Evolutionary conservation across 768 basidiomycete genomes (phyloP).

Genomic region (Mycena capillaripes): DNA sequence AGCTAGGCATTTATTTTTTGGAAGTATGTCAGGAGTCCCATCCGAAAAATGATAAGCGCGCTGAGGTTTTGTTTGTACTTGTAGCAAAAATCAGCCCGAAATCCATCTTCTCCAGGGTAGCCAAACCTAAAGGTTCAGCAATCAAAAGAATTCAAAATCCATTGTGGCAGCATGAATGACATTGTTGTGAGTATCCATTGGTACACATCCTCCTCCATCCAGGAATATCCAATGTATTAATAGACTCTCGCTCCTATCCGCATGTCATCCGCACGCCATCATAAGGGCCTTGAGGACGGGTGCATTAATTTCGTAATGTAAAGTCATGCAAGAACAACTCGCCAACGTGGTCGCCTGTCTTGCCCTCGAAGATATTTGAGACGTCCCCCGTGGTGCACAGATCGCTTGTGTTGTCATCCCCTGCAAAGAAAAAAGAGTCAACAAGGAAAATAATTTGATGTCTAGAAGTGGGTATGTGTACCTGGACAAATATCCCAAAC

Average conservation of each 20-base stretch:
- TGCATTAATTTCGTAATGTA: neutral
- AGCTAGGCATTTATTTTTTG: too few relatives aligned
- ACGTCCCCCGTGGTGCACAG: slow-evolving; percentile 71
- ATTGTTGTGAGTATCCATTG: too few relatives aligned
- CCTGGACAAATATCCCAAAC: slow-evolving; percentile 71
- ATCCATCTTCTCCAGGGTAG: too few relatives aligned
- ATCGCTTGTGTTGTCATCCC: slow-evolving; percentile 70
- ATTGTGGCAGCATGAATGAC: too few relatives aligned
- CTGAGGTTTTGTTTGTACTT: too few relatives aligned
- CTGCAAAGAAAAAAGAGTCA: slow-evolving; percentile 48
- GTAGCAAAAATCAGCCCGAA: too few relatives aligned
- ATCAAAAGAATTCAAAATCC: too few relatives aligned
- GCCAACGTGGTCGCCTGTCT: slow-evolving; percentile 63
- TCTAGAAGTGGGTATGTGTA: slow-evolving; percentile 36
- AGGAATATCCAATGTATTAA: too few relatives aligned
- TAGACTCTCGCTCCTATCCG: slow-evolving; percentile 29
- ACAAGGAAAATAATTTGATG: neutral
- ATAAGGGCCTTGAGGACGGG: slow-evolving; percentile 48
- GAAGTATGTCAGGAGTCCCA: too few relatives aligned
- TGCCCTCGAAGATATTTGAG: slow-evolving; percentile 59
- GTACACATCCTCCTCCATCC: too few relatives aligned
- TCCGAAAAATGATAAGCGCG: too few relatives aligned
- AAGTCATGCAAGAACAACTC: neutral
- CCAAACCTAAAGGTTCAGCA: too few relatives aligned
- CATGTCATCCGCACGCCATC: slow-evolving; percentile 48